Percentiles rank a stretch among this genome's conserved stretches.
Evolutionary conservation across 305 asterid species (phyloP).

Genomic region (Fraxinus platypoda): DNA sequence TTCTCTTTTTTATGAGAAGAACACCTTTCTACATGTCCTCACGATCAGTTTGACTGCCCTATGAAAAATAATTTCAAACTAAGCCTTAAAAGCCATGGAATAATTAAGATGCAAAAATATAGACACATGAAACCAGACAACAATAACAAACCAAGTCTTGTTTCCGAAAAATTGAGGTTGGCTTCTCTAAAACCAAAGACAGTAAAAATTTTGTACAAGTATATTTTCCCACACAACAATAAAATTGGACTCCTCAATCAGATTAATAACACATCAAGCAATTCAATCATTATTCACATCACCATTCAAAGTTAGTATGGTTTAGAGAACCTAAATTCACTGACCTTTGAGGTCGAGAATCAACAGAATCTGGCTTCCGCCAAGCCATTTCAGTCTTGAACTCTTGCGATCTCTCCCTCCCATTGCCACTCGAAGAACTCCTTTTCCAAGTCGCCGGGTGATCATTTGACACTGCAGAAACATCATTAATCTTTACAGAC

Average conservation of each 20-base stretch:
- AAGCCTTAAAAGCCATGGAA: neutral
- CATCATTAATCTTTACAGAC: slow-evolving; percentile 55
- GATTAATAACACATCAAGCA: neutral
- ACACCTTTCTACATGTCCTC: neutral
- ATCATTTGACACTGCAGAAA: slow-evolving; percentile 26
- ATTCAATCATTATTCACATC: neutral
- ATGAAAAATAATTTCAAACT: neutral
- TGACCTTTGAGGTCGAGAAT: slow-evolving; percentile 60
- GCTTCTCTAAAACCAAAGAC: neutral
- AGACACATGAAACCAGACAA: neutral
- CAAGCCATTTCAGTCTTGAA: slow-evolving; percentile 52
- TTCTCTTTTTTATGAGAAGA: neutral
- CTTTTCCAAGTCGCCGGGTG: slow-evolving; percentile 36
- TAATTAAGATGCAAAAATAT: neutral
- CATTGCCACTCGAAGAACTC: slow-evolving; percentile 63
- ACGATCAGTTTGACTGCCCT: neutral
- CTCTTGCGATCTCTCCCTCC: slow-evolving; percentile 38
- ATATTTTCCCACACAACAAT: neutral
- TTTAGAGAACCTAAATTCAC: slow-evolving; percentile 27
- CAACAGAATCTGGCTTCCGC: slow-evolving; percentile 65
- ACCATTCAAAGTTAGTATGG: neutral
- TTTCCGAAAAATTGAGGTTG: neutral
- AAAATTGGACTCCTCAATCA: neutral
- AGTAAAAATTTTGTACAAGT: neutral
- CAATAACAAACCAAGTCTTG: too few species aligned